Evolutionary conservation across 176 grass and related monocot genomes (phyloP).

Genomic region (Hordeum marinum): DNA sequence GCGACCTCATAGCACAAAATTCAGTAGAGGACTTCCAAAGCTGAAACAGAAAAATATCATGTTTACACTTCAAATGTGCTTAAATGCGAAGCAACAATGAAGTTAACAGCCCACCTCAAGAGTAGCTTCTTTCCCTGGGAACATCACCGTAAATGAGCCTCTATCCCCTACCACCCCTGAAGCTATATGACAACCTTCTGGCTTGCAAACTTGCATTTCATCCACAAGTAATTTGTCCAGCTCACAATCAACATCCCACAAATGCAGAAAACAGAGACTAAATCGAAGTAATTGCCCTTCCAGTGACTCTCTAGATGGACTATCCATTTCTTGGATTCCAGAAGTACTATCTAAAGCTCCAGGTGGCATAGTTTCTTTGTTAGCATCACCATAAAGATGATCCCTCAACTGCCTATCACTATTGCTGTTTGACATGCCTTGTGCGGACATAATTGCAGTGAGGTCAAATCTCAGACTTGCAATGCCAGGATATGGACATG

Average conservation of each 20-base stretch:
- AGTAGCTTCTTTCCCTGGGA: conserved; percentile 77
- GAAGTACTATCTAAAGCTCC: conserved; percentile 32
- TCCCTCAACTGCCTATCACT: conserved; percentile 33
- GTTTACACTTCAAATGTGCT: conserved; percentile 14
- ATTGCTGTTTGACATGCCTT: conserved; percentile 30
- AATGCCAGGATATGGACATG: conserved; percentile 82
- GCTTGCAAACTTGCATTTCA: conserved; percentile 95
- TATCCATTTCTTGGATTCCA: conserved; percentile 47
- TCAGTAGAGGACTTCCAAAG: conserved; percentile 89
- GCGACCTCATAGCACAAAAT: conserved; percentile 94
- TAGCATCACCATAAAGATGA: conserved; percentile 43
- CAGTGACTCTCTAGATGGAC: conserved; percentile 69
- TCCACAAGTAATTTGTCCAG: conserved; percentile 85
- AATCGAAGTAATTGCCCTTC: conserved; percentile 85
- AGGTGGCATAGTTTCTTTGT: conserved; percentile 9
- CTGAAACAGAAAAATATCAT: conserved; percentile 54
- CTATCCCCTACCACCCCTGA: conserved; percentile 77
- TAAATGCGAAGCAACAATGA: conserved; percentile 9
- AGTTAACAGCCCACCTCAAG: conserved; percentile 62
- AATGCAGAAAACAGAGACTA: conserved; percentile 95
- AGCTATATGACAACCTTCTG: conserved; percentile 78
- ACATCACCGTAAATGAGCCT: conserved; percentile 83
- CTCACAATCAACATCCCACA: conserved; percentile 83
- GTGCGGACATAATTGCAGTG: conserved; percentile 70
- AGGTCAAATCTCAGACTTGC: conserved; percentile 88